Percentiles rank a stretch among this genome's conserved stretches.
phyloP scores from a whole-genome alignment of 2,329 filamentous ascomycete species.

The Shiraia bambusicola region DNA sequence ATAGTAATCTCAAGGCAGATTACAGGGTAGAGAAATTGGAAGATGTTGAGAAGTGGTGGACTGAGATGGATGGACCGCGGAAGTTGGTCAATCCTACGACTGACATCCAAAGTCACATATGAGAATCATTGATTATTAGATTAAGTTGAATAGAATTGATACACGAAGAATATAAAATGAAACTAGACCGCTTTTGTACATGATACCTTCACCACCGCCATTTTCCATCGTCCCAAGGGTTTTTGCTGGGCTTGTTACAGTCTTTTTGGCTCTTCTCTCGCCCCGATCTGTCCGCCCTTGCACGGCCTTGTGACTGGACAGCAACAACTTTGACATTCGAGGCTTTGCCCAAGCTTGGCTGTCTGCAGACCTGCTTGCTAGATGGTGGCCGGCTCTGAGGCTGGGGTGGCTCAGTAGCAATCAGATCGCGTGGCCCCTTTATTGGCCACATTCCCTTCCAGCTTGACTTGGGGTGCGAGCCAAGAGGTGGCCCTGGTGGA shows the following conservation, averaged over 20 bases:
- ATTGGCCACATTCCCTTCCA: slow-evolving; percentile 2
- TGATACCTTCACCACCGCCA: too few species aligned
- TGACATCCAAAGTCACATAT: too few species aligned
- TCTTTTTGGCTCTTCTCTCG: background rate
- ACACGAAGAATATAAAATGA: too few species aligned
- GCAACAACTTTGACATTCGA: background rate
- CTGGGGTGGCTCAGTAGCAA: background rate
- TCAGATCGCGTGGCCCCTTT: background rate
- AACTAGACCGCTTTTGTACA: too few species aligned
- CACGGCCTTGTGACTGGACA: background rate
- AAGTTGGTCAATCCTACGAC: background rate
- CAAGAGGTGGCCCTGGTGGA: slow-evolving; percentile 6
- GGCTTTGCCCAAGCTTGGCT: too few species aligned
- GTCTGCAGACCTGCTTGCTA: too few species aligned
- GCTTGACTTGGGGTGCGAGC: slow-evolving; percentile 2
- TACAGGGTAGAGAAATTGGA: slow-evolving; percentile 9
- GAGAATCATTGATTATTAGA: too few species aligned
- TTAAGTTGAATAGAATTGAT: too few species aligned
- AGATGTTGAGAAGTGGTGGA: slow-evolving; percentile 14
- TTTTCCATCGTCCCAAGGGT: too few species aligned
- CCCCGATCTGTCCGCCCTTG: background rate
- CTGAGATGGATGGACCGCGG: slow-evolving; percentile 1
- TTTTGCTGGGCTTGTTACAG: background rate
- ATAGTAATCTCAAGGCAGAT: slow-evolving; percentile 4
- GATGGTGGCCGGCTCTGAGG: too few species aligned